phyloP scores from a whole-genome alignment of 495 filamentous ascomycete genomes.

The Hyaloscypha hepaticicola region DNA sequence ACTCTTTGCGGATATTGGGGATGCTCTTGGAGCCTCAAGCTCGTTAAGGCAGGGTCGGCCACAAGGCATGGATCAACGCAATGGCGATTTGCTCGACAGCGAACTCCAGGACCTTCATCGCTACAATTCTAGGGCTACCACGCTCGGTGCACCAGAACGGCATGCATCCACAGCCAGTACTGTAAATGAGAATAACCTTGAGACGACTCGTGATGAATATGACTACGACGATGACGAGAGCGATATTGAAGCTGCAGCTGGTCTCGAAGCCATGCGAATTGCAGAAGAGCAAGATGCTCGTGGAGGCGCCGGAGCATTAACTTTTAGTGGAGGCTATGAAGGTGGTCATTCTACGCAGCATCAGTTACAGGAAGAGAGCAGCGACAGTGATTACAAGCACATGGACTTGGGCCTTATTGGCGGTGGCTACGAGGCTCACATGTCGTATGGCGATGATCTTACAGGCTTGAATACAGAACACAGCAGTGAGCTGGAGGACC shows the following conservation, averaged over 20 bases:
- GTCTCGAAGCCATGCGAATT: constrained; percentile 77
- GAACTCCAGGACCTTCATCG: constrained; percentile 44
- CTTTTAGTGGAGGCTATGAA: constrained; percentile 20
- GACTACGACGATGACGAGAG: constrained; percentile 59
- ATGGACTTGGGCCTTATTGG: constrained; percentile 74
- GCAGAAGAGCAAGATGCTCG: constrained; percentile 79
- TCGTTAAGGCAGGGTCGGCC: constrained; percentile 32
- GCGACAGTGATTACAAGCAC: constrained; percentile 68
- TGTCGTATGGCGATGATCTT: constrained; percentile 68
- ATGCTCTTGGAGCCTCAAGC: constrained; percentile 28
- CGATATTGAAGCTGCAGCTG: constrained; percentile 87
- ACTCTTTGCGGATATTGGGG: constrained; percentile 54
- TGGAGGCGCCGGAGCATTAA: constrained; percentile 45
- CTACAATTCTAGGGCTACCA: constrained; percentile 52
- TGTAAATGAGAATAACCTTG: constrained; percentile 39
- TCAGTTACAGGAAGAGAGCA: constrained; percentile 50
- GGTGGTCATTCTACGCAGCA: constrained; percentile 14
- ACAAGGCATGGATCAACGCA: constrained; percentile 27
- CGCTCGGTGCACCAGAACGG: constrained; percentile 35
- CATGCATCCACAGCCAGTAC: constrained; percentile 51
- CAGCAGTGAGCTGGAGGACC: constrained; percentile 34
- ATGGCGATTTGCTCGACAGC: constrained; percentile 41
- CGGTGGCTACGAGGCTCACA: constrained; percentile 68
- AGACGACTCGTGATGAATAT: constrained; percentile 14
- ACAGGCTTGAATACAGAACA: constrained; percentile 30